Evolutionary conservation across 2,329 filamentous ascomycete genomes (phyloP), one percentile per base, ranked within the genome.

Genomic region (Scleromitrula shiraiana): DNA sequence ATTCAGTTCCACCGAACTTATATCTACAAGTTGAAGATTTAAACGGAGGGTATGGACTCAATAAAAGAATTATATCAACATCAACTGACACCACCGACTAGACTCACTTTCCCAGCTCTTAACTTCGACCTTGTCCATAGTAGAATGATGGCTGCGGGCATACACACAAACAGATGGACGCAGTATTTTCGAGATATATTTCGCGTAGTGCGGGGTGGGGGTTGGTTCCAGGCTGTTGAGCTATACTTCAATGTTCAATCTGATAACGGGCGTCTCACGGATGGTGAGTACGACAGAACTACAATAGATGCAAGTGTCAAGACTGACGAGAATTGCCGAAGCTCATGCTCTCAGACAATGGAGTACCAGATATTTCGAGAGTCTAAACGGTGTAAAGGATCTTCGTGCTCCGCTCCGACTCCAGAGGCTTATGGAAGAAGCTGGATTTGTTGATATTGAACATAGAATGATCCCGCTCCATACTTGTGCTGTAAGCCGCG

Each of bases 171-270:
- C 53, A 76, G 88, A 64, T 96, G 90, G 90, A 67, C 70, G 47
- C 73, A 74, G 26, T 95, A 94, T 65, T 66, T 95, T 54, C 71
- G 73, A 56, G 90, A 95, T 57, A 85, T 95, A 51, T 77, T 79
- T 55, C 74, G 78, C 19, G 75, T 88, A 8, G 69, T 90, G 53
- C 83, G 79, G 42, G 83, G 81, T 5, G 84, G 82, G 2, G 89
- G 90, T 1, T 95, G 88, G 88, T 76, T 85, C 50, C 88, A 95
- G 62, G 82, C 95, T 75, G 78, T 87, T n/a, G 90, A 95, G 62
- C 77, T 90, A 58, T 88, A 94, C 61, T 83, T 83, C 64, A 88
- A 88, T 55, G 81, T 87, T 22, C 90, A 95, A 64, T 95, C 88
- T 0, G 81, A 91, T 57, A 94, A 87, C 59, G 88, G 88, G 5